These are phyloP conservation scores for Secale cereale DNA, from an alignment of 176 grass and related monocot species.

Conservation along the genomic window DNA sequence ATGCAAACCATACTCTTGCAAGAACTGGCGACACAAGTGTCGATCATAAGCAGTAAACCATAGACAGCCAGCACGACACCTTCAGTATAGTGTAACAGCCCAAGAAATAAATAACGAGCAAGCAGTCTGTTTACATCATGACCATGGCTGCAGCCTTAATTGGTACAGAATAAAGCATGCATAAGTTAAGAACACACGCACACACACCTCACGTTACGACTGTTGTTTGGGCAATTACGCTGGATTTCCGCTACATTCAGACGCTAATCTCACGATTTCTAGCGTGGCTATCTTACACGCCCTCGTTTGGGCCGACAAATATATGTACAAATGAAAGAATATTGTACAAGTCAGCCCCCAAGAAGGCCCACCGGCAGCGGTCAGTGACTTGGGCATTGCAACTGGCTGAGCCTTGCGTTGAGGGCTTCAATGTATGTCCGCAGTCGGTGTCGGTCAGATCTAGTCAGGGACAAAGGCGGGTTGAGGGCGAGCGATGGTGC, in stretches of 20 bases:
- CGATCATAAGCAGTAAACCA: not conserved
- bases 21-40: no score
- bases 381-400: conserved; percentile 47
- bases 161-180: not conserved
- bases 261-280: conserved; percentile 24
- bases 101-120: not conserved
- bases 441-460: conserved; percentile 62
- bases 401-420: conserved; percentile 57
- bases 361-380: not conserved
- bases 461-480: conserved; percentile 67
- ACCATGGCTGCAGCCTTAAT: not conserved
- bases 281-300: conserved; percentile 35
- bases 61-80: not conserved
- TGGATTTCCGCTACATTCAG: conserved; percentile 24
- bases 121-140: conserved; percentile 28
- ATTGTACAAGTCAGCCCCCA: conserved; percentile 35
- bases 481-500: conserved; percentile 67
- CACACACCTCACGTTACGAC: not conserved
- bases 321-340: conserved; percentile 71
- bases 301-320: conserved; percentile 45
- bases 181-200: not conserved
- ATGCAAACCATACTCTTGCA: no score
- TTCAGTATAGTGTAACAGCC: not conserved
- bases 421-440: conserved; percentile 82
- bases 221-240: conserved; percentile 32